These are phyloP conservation scores for Aspergillus sp. DNA, from an alignment of 2,329 filamentous ascomycete species.

Conservation along the genomic window DNA sequence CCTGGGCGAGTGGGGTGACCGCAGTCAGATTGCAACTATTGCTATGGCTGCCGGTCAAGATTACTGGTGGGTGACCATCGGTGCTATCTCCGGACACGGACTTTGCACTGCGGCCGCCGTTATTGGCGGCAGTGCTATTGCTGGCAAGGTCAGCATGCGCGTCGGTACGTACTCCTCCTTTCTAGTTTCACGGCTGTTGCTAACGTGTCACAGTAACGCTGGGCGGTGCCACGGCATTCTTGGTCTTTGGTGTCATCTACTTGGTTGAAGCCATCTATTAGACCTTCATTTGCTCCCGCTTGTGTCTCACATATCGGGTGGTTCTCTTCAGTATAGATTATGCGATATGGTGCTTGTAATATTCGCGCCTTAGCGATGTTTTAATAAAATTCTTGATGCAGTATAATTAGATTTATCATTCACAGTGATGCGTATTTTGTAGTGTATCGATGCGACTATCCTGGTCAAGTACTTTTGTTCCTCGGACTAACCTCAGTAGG, in stretches of 20 bases:
- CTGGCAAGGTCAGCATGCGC: conserved; percentile 89
- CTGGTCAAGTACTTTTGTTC: too few relatives aligned
- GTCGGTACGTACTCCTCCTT: conserved; percentile 69
- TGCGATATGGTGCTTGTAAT: conserved; percentile 3
- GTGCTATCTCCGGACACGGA: conserved; percentile 81
- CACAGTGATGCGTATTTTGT: too few relatives aligned
- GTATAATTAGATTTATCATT: too few relatives aligned
- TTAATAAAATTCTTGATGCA: too few relatives aligned
- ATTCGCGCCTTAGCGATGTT: background rate
- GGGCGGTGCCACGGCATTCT: conserved; percentile 85
- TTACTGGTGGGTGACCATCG: conserved; percentile 97
- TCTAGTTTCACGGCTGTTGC: background rate
- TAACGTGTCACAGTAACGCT: conserved; percentile 69
- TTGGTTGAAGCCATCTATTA: conserved; percentile 73
- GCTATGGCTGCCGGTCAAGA: conserved; percentile 98
- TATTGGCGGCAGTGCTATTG: conserved; percentile 86
- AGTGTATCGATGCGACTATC: too few relatives aligned
- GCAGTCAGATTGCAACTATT: conserved; percentile 96
- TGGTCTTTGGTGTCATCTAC: conserved; percentile 91
- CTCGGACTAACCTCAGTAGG: too few relatives aligned
- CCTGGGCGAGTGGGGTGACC: conserved; percentile 95
- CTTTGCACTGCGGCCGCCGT: conserved; percentile 91
- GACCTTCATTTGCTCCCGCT: background rate
- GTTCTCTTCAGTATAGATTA: conserved; percentile 3
- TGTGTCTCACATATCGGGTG: background rate